These are phyloP conservation scores for Mitosporidium daphniae DNA, from an alignment of 371 early-diverging fungal genomes.

Conservation along the genomic window DNA sequence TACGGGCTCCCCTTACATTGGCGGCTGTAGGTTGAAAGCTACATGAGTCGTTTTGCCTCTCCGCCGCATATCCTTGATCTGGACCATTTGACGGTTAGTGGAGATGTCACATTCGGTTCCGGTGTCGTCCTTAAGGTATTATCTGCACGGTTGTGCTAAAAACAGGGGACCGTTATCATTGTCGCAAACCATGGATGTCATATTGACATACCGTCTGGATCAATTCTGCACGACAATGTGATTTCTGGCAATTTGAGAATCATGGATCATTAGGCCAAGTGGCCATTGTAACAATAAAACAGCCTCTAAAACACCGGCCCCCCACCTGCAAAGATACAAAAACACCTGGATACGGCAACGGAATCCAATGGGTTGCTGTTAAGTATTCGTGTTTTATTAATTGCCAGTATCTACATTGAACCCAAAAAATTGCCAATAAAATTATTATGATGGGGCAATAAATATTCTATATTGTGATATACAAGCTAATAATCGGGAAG, in stretches of 20 bases:
- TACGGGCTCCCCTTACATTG: slow-evolving; percentile 13
- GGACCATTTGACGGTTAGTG: slow-evolving; percentile 87
- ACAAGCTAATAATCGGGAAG: too few species aligned
- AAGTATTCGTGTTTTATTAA: too few species aligned
- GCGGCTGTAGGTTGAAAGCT: slow-evolving; percentile 11
- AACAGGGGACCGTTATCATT: slow-evolving; percentile 82
- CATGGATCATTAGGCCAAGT: slow-evolving; percentile 7
- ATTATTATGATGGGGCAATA: too few species aligned
- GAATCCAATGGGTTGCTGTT: too few species aligned
- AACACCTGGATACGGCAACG: too few species aligned
- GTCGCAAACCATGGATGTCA: slow-evolving; percentile 73
- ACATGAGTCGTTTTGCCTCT: slow-evolving; percentile 48
- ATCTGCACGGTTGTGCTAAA: not conserved
- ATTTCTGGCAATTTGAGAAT: slow-evolving; percentile 77
- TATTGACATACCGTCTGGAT: slow-evolving; percentile 88
- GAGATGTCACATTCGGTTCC: slow-evolving; percentile 80
- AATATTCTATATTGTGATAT: too few species aligned
- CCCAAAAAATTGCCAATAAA: too few species aligned
- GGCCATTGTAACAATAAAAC: not conserved
- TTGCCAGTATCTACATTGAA: too few species aligned
- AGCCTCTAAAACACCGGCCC: too few species aligned
- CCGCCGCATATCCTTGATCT: slow-evolving; percentile 84
- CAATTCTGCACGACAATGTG: slow-evolving; percentile 88
- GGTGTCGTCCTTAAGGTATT: slow-evolving; percentile 26
- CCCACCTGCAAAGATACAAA: too few species aligned